Evolutionary conservation across 495 filamentous ascomycete species (phyloP).

Genomic region (Xylaria scruposa): DNA sequence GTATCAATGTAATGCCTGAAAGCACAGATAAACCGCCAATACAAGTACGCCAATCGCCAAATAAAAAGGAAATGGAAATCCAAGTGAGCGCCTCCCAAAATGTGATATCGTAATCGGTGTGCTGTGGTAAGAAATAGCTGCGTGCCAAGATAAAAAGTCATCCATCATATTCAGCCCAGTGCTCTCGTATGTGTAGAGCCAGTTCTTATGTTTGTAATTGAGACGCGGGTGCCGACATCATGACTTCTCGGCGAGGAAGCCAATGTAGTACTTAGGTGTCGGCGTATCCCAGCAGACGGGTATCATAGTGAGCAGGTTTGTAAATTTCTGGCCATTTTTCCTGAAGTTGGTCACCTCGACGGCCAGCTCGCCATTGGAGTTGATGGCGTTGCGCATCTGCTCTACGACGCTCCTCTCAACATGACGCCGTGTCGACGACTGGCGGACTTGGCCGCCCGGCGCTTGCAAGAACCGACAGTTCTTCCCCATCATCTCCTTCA

Average conservation of each 20-base stretch:
- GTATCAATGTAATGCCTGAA: conserved; percentile 41
- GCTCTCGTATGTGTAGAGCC: neutral
- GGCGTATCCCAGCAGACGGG: conserved; percentile 45
- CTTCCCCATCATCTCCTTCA: conserved; percentile 48
- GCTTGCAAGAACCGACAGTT: conserved; percentile 64
- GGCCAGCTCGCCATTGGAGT: conserved; percentile 47
- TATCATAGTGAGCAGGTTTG: conserved; percentile 57
- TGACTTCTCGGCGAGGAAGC: conserved; percentile 39
- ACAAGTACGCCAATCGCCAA: neutral
- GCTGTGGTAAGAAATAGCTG: neutral
- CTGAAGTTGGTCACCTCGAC: conserved; percentile 57
- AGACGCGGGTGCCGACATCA: neutral
- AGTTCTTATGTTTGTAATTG: too few relatives aligned
- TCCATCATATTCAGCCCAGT: neutral
- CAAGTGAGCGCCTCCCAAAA: neutral
- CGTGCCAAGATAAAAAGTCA: neutral
- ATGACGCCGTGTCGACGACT: conserved; percentile 40
- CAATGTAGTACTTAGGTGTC: conserved; percentile 46
- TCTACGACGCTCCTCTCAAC: conserved; percentile 46
- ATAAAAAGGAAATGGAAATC: neutral
- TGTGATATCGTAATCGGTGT: conserved; percentile 2
- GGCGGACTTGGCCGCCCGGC: conserved; percentile 43
- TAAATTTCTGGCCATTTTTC: conserved; percentile 53
- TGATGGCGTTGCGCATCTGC: conserved; percentile 50
- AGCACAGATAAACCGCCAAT: conserved; percentile 27